phyloP scores from a whole-genome alignment of 2,329 filamentous ascomycete species.

The Botryotinia calthae region DNA sequence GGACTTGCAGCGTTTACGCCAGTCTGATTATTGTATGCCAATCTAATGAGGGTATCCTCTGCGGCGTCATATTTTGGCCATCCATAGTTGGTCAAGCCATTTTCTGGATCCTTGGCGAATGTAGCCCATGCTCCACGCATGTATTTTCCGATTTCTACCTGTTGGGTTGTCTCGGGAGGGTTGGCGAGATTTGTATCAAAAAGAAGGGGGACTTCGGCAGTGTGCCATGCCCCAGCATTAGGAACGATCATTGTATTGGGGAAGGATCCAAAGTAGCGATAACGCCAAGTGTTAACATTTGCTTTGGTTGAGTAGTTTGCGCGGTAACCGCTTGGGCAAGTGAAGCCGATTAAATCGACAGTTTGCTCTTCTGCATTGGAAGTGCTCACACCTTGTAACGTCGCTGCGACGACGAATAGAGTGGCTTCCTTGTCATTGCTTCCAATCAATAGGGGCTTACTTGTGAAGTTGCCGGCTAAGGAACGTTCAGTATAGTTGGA shows the following conservation, averaged over 20 bases:
- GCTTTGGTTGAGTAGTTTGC: slow-evolving; percentile 33
- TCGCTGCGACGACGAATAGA: slow-evolving; percentile 33
- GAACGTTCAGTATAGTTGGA: slow-evolving; percentile 33
- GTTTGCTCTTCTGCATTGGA: slow-evolving; percentile 34
- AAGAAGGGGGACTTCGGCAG: slow-evolving; percentile 38
- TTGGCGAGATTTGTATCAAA: slow-evolving; percentile 32
- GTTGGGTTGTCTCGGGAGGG: slow-evolving; percentile 29
- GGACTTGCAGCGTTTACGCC: slow-evolving; percentile 18
- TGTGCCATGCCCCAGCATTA: slow-evolving; percentile 41
- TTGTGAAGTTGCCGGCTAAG: slow-evolving; percentile 23
- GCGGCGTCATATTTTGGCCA: slow-evolving; percentile 20
- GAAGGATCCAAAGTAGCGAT: slow-evolving; percentile 42
- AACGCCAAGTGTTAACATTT: slow-evolving; percentile 41
- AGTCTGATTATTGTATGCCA: slow-evolving; percentile 23
- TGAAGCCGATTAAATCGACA: slow-evolving; percentile 39
- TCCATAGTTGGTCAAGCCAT: slow-evolving; percentile 38
- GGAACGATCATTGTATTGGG: slow-evolving; percentile 37
- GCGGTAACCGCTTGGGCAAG: slow-evolving; percentile 37
- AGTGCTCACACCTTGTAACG: slow-evolving; percentile 26
- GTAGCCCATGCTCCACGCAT: slow-evolving; percentile 43
- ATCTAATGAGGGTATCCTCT: slow-evolving; percentile 20
- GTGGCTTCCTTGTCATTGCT: slow-evolving; percentile 40
- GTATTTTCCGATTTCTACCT: slow-evolving; percentile 37
- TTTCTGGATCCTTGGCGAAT: slow-evolving; percentile 42
- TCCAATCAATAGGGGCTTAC: slow-evolving; percentile 37